Base-by-base conservation (phyloP, 2,329 filamentous ascomycete genomes). In the Alternaria brassicae region DNA sequence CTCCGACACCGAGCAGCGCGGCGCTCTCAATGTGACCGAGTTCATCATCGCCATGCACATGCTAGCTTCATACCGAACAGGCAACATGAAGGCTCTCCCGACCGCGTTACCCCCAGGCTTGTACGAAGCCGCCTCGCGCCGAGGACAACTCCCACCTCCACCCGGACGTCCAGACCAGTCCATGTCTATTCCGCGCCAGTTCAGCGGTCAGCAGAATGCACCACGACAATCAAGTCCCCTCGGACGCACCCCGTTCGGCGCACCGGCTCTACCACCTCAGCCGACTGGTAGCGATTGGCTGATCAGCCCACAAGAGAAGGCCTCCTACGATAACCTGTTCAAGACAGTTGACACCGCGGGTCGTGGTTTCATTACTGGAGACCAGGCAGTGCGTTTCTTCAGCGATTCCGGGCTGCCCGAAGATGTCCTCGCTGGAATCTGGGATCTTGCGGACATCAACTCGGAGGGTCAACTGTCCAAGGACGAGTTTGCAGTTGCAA, bases 41-140 rank as follows among this genome's bases (percentile, higher is more conserved):
- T 99, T 99, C 76, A 91, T 97, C 74, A 96, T 99, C 72, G 95
- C 95, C 44, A 99, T 99, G 95, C 95, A 99, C 78, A 83, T 99
- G 61, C 84, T 99, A 62, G 94, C 92, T 13, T 97, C 93, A 12
- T 92, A 92, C 80, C 97, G 96, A 82, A 90, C 89, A 12, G 91
- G 93, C 21, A 84, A 88, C 28, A 85, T 99, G 77, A 89, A 92
- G 64, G 88, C 86, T 19, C 84, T 98, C 56, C 95, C 95, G 1
- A 90, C 83, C 61, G 87, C 90, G 25, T 85, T 99, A 2, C 95
- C 95, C 6, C 88, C 91, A 12, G 91, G 90, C 10, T 82, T 99
- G 5, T 97, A 96, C 73, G 95, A 99, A 73, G 94, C 93, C 44
- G 95, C 95, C 8, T 88, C 91, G 48, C 86, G 93, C 64, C 69